These are phyloP conservation scores for Xylaria digitata DNA, from an alignment of 2,329 filamentous ascomycete species.

Conservation along the genomic window DNA sequence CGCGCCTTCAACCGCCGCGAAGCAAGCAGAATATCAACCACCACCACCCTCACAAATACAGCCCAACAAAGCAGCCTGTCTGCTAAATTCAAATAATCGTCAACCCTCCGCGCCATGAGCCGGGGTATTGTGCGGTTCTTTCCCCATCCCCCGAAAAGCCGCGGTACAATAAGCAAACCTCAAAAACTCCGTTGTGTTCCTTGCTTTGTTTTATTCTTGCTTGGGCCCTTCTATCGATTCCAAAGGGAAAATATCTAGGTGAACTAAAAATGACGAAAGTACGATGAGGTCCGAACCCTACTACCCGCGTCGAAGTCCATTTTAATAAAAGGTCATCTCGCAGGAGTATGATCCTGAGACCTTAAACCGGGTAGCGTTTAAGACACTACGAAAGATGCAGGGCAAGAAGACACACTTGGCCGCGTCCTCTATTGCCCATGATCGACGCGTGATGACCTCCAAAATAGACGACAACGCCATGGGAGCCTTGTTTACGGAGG, in stretches of 20 bases:
- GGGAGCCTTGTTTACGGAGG: background rate
- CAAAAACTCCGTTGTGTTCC: constrained; percentile 25
- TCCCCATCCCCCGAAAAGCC: constrained; percentile 5
- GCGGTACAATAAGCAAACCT: constrained; percentile 24
- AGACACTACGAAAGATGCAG: background rate
- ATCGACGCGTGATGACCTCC: background rate
- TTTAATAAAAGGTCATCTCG: constrained; percentile 9
- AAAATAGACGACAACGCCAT: background rate
- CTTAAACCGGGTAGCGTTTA: background rate
- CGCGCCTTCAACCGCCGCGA: background rate
- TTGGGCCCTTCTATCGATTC: constrained; percentile 28
- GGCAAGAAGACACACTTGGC: constrained; percentile 3
- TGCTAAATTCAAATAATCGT: constrained; percentile 15
- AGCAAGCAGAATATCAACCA: constrained; percentile 5
- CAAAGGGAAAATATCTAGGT: constrained; percentile 26
- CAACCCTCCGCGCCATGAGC: constrained; percentile 14
- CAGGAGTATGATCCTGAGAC: background rate
- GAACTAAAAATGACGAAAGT: constrained; percentile 7
- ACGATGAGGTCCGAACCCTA: background rate
- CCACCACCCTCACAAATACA: background rate
- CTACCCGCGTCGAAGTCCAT: background rate
- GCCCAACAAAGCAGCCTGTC: constrained; percentile 4
- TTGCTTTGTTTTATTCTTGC: constrained; percentile 22
- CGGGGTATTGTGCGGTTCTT: constrained; percentile 10
- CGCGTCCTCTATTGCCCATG: background rate